phyloP scores from a whole-genome alignment of 331 rosid genomes.

The Telfairia occidentalis region DNA sequence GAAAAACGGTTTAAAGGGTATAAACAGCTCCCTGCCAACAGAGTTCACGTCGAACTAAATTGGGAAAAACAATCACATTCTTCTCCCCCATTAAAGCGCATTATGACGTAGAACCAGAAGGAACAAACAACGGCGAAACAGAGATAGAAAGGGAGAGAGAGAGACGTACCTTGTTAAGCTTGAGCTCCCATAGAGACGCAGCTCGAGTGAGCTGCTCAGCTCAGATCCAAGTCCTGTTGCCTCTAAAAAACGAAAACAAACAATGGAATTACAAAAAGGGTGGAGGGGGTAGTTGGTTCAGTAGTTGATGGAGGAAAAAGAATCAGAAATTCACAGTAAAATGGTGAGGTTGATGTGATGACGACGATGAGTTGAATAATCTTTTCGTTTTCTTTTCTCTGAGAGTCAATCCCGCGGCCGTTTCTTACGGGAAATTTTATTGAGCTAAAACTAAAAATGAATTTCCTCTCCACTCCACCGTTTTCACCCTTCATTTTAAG shows the following conservation, averaged over 20 bases:
- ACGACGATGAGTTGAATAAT: neutral
- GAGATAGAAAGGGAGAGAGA: neutral
- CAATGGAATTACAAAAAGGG: neutral
- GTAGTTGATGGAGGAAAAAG: neutral
- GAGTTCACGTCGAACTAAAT: neutral
- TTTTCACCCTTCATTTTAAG: neutral
- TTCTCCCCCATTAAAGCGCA: neutral
- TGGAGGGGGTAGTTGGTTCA: neutral
- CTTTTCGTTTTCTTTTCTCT: neutral
- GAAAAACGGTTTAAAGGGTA: neutral
- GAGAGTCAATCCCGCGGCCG: neutral
- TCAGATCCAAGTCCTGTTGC: neutral
- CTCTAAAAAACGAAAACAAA: neutral
- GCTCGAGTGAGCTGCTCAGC: neutral
- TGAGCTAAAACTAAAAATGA: neutral
- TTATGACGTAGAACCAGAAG: neutral
- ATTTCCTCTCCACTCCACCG: neutral
- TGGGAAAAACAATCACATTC: neutral
- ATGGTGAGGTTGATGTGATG: neutral
- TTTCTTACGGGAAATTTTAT: neutral
- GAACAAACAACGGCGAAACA: neutral
- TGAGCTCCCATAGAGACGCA: neutral
- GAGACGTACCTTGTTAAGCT: neutral
- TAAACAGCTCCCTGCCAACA: neutral
- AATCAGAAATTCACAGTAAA: neutral